phyloP scores from a whole-genome alignment of 75 land plant genomes.

The Chamaecyparis obtusa region DNA sequence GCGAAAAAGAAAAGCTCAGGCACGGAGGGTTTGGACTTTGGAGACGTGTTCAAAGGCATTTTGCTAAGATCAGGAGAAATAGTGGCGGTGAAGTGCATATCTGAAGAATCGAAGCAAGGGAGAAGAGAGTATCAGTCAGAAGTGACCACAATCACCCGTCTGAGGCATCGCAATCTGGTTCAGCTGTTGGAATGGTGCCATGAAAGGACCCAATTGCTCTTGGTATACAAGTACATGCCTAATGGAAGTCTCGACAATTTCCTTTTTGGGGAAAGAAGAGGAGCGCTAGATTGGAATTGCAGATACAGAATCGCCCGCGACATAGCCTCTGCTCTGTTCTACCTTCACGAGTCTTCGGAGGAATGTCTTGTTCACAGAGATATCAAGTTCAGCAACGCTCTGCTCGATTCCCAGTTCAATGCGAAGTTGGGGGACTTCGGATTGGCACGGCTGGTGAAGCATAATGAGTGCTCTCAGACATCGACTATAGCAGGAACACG shows the following conservation, averaged over 20 bases:
- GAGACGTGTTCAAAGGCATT: conserved; percentile 30
- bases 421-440: too few relatives aligned
- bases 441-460: too few relatives aligned
- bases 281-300: conserved; percentile 46
- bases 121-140: conserved; percentile 25
- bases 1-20: conserved; percentile 29
- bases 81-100: conserved; percentile 27
- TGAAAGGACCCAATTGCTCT: conserved; percentile 74
- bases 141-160: conserved; percentile 28
- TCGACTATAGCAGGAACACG: conserved; percentile 58
- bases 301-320: conserved; percentile 68
- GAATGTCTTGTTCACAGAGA: conserved; percentile 73
- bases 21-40: conserved; percentile 48
- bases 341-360: conserved; percentile 88
- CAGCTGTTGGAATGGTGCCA: conserved; percentile 79
- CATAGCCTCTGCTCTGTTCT: conserved; percentile 72
- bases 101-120: conserved; percentile 12
- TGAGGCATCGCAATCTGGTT: conserved; percentile 64
- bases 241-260: conserved; percentile 49
- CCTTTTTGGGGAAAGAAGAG: conserved; percentile 24
- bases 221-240: conserved; percentile 74
- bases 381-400: conserved; percentile 61
- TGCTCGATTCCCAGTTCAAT: conserved; percentile 55
- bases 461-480: conserved; percentile 24
- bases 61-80: conserved; percentile 6